Evolutionary conservation across 2,329 filamentous ascomycete genomes (phyloP).

Genomic region (Sporothrix phasma): DNA sequence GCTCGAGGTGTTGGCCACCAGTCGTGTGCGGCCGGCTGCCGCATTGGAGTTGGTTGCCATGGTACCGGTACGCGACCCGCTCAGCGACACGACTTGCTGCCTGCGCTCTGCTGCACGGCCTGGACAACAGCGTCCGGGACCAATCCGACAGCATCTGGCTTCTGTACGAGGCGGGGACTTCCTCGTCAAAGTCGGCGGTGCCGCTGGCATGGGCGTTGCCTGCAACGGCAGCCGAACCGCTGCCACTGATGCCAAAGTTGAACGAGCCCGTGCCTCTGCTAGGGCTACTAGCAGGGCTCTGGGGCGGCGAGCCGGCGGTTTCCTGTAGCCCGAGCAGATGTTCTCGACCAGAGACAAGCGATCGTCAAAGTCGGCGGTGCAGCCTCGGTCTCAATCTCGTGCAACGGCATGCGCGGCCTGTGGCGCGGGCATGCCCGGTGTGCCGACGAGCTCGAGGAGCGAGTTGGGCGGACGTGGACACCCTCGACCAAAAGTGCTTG

Average conservation of each 20-base stretch:
- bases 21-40: conserved; percentile 35
- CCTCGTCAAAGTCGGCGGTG: conserved; percentile 32
- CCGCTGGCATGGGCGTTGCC: not conserved
- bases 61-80: conserved; percentile 60
- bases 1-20: conserved; percentile 38
- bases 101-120: conserved; percentile 48
- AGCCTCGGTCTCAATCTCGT: conserved; percentile 51
- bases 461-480: conserved; percentile 58
- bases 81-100: conserved; percentile 65
- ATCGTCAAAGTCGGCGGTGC: conserved; percentile 68
- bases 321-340: conserved; percentile 62
- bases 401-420: conserved; percentile 38
- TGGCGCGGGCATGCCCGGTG: conserved; percentile 36
- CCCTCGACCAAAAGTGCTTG: conserved; percentile 67
- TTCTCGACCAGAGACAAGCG: conserved; percentile 60
- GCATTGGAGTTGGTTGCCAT: conserved; percentile 32
- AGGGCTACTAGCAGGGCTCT: conserved; percentile 62
- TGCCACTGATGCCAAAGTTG: conserved; percentile 4
- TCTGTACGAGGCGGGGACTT: conserved; percentile 56
- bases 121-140: conserved; percentile 67
- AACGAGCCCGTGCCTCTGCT: conserved; percentile 35
- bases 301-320: conserved; percentile 48
- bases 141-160: conserved; percentile 73
- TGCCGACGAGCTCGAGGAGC: conserved; percentile 50
- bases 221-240: not conserved